Conservation (phyloP, 164 flowering plant genomes). For the Kalanchoe fedtschenkoi region DNA sequence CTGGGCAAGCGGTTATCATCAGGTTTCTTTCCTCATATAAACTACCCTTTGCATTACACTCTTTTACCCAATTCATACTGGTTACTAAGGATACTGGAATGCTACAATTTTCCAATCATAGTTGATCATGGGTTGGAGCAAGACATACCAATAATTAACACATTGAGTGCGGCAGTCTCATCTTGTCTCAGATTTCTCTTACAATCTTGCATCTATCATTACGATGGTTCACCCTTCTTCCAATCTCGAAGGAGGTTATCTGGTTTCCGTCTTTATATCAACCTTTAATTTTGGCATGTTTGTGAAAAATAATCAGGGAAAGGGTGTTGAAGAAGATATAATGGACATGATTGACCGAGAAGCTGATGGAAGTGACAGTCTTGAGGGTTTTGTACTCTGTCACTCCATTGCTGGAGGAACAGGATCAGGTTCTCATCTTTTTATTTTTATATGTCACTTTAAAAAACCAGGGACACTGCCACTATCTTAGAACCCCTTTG, state of each 20-base stretch:
- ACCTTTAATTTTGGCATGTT: background rate
- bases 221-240: background rate
- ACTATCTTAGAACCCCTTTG: background rate
- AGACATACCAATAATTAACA: background rate
- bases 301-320: slow-evolving; percentile 46
- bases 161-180: background rate
- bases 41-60: background rate
- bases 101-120: too few species aligned
- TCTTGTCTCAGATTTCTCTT: too few species aligned
- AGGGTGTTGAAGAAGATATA: slow-evolving; percentile 88
- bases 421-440: slow-evolving; percentile 71
- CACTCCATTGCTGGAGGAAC: slow-evolving; percentile 99
- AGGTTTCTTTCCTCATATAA: slow-evolving; percentile 24
- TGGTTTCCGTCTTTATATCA: background rate
- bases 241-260: background rate
- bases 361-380: slow-evolving; percentile 99
- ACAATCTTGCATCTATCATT: background rate
- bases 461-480: background rate
- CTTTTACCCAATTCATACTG: too few species aligned
- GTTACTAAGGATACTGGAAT: too few species aligned
- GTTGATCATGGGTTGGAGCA: too few species aligned
- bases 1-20: slow-evolving; percentile 99
- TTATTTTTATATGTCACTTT: background rate
- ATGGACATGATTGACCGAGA: slow-evolving; percentile 99
- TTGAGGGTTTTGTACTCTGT: slow-evolving; percentile 96